These are phyloP conservation scores for Phytophthora pseudosyringae DNA, from an alignment of 352 stramenopile genomes.

Conservation along the genomic window DNA sequence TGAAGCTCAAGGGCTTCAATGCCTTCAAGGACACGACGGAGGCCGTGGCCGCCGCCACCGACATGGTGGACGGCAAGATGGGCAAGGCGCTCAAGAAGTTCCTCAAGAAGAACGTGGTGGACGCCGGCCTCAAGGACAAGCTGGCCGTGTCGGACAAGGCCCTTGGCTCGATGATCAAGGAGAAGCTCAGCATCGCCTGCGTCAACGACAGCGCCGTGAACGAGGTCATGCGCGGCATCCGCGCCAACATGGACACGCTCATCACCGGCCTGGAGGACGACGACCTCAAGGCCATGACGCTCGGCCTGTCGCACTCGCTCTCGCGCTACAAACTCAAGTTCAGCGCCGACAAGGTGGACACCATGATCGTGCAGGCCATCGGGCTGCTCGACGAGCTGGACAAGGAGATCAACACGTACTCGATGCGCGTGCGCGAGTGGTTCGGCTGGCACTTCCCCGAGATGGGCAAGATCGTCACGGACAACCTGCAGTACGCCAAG, in stretches of 20 bases:
- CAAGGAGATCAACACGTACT: constrained; percentile 99
- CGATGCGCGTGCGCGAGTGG: constrained; percentile 99
- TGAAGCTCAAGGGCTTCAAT: constrained; percentile 98
- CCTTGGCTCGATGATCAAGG: constrained; percentile 97
- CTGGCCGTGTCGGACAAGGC: constrained; percentile 98
- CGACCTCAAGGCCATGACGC: constrained; percentile 96
- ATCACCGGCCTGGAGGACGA: constrained; percentile 92
- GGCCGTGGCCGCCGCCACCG: constrained; percentile 96
- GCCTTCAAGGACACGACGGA: constrained; percentile 99
- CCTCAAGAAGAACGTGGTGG: constrained; percentile 99
- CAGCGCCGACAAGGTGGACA: constrained; percentile 99
- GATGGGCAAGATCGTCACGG: constrained; percentile 97
- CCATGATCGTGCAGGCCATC: constrained; percentile 99
- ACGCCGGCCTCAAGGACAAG: constrained; percentile 93
- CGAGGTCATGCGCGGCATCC: constrained; percentile 97
- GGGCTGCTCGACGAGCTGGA: constrained; percentile 99
- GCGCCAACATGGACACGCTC: constrained; percentile 96
- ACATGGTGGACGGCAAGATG: constrained; percentile 98
- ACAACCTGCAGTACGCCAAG: constrained; percentile 99
- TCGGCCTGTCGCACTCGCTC: constrained; percentile 98
- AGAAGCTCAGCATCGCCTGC: constrained; percentile 96
- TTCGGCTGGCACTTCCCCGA: constrained; percentile 98
- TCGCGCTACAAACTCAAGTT: constrained; percentile 99
- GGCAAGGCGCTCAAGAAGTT: constrained; percentile 99
- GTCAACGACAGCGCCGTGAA: constrained; percentile 93